A percentile compares a stretch with the other conserved stretches of the same genome.
Evolutionary conservation across 129 eudicot genomes (phyloP).

Genomic region (Glebionis coronaria): DNA sequence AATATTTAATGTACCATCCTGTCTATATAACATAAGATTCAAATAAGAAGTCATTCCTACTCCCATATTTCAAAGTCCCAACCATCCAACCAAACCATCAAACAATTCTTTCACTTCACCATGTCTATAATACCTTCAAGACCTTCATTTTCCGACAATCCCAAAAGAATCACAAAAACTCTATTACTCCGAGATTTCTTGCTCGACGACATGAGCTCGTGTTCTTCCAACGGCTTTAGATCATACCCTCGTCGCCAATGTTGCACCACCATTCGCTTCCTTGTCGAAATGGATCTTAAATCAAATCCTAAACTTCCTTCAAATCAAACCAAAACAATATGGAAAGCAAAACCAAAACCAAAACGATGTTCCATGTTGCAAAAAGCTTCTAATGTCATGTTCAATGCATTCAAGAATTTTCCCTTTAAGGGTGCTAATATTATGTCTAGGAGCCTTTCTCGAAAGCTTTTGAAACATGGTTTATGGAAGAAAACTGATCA

Average conservation of each 20-base stretch:
- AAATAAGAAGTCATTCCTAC: slow-evolving; percentile 14
- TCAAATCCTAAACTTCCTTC: slow-evolving; percentile 16
- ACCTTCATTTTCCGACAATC: slow-evolving; percentile 35
- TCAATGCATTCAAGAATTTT: slow-evolving; percentile 56
- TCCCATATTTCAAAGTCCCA: slow-evolving; percentile 1
- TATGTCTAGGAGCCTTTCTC: slow-evolving; percentile 46
- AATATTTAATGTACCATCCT: no score
- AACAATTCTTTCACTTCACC: slow-evolving; percentile 2
- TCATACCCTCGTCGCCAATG: slow-evolving; percentile 77
- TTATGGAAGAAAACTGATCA: slow-evolving; percentile 58
- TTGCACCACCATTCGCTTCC: slow-evolving; percentile 58
- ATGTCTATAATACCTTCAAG: slow-evolving; percentile 18
- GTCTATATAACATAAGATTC: slow-evolving; percentile 10
- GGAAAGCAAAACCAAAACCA: slow-evolving; percentile 10
- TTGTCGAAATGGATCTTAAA: slow-evolving; percentile 47
- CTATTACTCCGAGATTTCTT: slow-evolving; percentile 57
- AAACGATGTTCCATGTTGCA: slow-evolving; percentile 43
- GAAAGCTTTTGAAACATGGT: slow-evolving; percentile 44
- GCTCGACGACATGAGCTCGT: slow-evolving; percentile 73
- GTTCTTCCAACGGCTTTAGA: slow-evolving; percentile 85
- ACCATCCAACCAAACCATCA: slow-evolving; percentile 7
- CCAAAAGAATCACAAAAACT: slow-evolving; percentile 36
- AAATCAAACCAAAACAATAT: slow-evolving; percentile 12
- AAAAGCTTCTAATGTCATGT: slow-evolving; percentile 43
- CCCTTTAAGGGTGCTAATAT: slow-evolving; percentile 37